Evolutionary conservation across 2,329 filamentous ascomycete genomes (phyloP), one percentile per base, ranked within the genome.

Genomic region (Ophiostoma ulmi): DNA sequence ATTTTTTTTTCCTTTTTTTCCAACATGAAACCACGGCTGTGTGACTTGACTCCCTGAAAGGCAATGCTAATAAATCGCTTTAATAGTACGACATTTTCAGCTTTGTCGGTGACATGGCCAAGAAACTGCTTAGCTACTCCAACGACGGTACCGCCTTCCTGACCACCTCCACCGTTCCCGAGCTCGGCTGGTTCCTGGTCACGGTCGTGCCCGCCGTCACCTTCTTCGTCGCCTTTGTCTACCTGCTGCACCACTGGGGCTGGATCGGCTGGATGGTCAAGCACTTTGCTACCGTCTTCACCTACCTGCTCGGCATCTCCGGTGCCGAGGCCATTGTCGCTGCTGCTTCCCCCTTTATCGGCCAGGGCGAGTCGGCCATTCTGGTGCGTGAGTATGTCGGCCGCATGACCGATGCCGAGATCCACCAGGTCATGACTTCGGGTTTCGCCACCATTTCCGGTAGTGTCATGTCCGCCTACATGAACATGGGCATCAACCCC

Each of bases 321-420:
- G 94, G 94, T 73, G 92, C 92, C 65, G 94, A 97, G 80, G 93
- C 94, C n/a, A 91, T 97, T 68, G 94, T 97, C 72, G 94, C 94
- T 44, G 91, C 94, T 44, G 93, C 94, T 11, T 96, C 93, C 0
- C 94, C 94, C 10, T 97, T 97, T 81, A 95, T 97, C 77, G 94
- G 94, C 10, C 93, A 97, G 82, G 93, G 94, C 77, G 94, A 97
- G 84, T 95, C 91, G 35, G 93, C 92, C 72, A 96, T 97, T 91
- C 83, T 97, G 77, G 93, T 97, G 80, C 89, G 89, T 70, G 93
- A 93, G 0, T 97, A 96, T 79, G 88, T 97, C 66, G 83, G 91
- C 13, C 90, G 95, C 79, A 86, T 97, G 77, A 97, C 94, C 73
- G 85, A 89, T 77, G 92, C 93, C 74, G 94, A 97, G 80, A 83